Evolutionary conservation across 331 rosid genomes (phyloP), one percentile per base, ranked within the genome.

Genomic region (Cucumis variabilis): DNA sequence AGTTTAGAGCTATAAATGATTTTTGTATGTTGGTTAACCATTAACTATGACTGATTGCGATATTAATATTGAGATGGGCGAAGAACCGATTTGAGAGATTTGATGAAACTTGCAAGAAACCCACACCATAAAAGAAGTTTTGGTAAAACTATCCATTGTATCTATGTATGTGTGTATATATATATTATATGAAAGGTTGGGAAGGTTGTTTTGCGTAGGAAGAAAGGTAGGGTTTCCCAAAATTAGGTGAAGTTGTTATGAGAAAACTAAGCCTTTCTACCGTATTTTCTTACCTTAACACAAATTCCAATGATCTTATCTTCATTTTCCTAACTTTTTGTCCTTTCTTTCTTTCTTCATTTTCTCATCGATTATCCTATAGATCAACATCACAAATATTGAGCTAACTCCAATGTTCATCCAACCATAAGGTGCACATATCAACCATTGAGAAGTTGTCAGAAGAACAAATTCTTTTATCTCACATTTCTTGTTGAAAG

Each of bases 31-130:
- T 37, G 27, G 16, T 67, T 67, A 67, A 24, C 33, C 30, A 5
- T 67, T 24, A 67, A 67, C 3, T 13, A 24, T 67, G 37, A 30
- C 4, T 66, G 30, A 21, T 63, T 60, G 66, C 6, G 24, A 60
- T 6, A 6, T 60, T 21, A 19, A 15, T 3, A 6, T 60, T 21
- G 25, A 1, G 25, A 20, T 6, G 68, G 68, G 46, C 77, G n/a
- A 30, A 19, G 11, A 71, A 30, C 14, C 4, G 1, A 74, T 41
- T 0, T 41, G 28, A 27, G 17, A 3, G 53, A 73, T 73, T 77
- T 77, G 63, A 24, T n/a, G 83, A 77, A 77, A 77, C 83, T 77
- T 77, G 63, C 83, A 77, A 77, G 83, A 77, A 77, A 77, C 83
- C 83, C 6, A 48, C 37, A 5, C 65, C 65, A 50, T 50, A 13